Evolutionary conservation across 768 basidiomycete genomes (phyloP).

Genomic region (Suillus americanus): DNA sequence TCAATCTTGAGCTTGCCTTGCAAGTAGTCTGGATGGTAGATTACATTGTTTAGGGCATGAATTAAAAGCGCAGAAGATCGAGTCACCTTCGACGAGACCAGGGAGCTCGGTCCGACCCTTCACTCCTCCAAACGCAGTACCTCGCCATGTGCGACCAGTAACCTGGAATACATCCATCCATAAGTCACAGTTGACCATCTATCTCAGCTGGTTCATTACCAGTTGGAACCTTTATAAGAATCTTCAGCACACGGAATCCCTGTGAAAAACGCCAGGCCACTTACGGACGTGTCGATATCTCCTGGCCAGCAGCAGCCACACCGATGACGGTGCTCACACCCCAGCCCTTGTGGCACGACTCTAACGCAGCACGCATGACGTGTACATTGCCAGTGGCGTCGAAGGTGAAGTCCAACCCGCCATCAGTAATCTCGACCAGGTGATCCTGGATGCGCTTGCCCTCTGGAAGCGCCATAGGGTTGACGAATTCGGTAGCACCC

Average conservation of each 20-base stretch:
- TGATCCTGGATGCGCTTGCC: slow-evolving; percentile 88
- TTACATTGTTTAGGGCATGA: background rate
- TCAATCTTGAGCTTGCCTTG: slow-evolving; percentile 84
- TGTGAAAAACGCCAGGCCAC: slow-evolving; percentile 24
- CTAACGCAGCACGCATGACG: slow-evolving; percentile 93
- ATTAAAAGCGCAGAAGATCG: background rate
- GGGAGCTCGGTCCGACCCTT: slow-evolving; percentile 97
- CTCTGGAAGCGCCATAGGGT: slow-evolving; percentile 69
- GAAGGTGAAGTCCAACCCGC: slow-evolving; percentile 95
- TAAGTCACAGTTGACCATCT: background rate
- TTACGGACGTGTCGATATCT: slow-evolving; percentile 87
- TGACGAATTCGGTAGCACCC: slow-evolving; percentile 93
- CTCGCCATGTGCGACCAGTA: slow-evolving; percentile 93
- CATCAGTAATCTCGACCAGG: slow-evolving; percentile 91
- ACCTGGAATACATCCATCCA: slow-evolving; percentile 41
- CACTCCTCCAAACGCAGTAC: slow-evolving; percentile 94
- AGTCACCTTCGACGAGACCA: slow-evolving; percentile 83
- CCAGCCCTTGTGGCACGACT: slow-evolving; percentile 99
- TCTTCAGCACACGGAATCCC: slow-evolving; percentile 18
- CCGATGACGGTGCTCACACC: slow-evolving; percentile 95
- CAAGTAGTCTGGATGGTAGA: slow-evolving; percentile 64
- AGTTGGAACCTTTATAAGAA: slow-evolving; percentile 48
- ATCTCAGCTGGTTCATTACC: slow-evolving; percentile 17
- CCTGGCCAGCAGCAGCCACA: slow-evolving; percentile 95
- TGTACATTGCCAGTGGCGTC: slow-evolving; percentile 95